Evolutionary conservation across 2,329 filamentous ascomycete genomes (phyloP).

Genomic region (Chaetomiaceae sp.): DNA sequence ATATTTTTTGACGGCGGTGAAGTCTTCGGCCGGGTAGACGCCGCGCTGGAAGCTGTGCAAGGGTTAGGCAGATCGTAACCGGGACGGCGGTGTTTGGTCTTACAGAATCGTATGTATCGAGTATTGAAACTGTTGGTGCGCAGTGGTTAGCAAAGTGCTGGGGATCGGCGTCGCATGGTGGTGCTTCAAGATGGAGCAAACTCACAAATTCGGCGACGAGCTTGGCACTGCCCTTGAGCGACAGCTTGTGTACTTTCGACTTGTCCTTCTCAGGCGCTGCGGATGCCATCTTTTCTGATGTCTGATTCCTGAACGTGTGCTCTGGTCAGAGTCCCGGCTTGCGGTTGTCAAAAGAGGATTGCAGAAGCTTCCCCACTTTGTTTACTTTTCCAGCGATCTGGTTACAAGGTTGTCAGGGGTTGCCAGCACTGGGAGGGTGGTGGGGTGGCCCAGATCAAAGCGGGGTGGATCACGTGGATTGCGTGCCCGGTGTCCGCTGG

Average conservation of each 20-base stretch:
- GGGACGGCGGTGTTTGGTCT: too few species aligned
- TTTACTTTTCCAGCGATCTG: slow-evolving; percentile 2
- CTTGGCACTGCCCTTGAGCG: slow-evolving; percentile 77
- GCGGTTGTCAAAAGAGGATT: too few species aligned
- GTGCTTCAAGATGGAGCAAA: slow-evolving; percentile 22
- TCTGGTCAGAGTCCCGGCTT: not conserved
- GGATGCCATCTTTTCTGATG: slow-evolving; percentile 13
- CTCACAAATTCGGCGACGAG: slow-evolving; percentile 92
- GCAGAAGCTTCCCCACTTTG: slow-evolving; percentile 7
- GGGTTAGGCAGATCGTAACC: not conserved
- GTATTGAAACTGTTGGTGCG: slow-evolving; percentile 72
- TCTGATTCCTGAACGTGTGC: not conserved
- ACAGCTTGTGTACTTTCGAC: slow-evolving; percentile 91
- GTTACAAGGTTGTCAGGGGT: slow-evolving; percentile 6
- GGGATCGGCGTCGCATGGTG: not conserved
- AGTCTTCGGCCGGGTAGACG: slow-evolving; percentile 91
- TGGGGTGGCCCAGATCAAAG: too few species aligned
- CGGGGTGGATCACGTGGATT: too few species aligned
- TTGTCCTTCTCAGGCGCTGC: slow-evolving; percentile 53
- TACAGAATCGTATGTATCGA: slow-evolving; percentile 96
- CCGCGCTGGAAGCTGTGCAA: slow-evolving; percentile 71
- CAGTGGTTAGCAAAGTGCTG: slow-evolving; percentile 18
- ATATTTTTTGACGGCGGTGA: slow-evolving; percentile 98
- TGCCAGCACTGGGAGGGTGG: not conserved
- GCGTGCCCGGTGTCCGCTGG: too few species aligned